These are phyloP conservation scores for Trapa incisa DNA, from an alignment of 345 rosid species.

Conservation along the genomic window DNA sequence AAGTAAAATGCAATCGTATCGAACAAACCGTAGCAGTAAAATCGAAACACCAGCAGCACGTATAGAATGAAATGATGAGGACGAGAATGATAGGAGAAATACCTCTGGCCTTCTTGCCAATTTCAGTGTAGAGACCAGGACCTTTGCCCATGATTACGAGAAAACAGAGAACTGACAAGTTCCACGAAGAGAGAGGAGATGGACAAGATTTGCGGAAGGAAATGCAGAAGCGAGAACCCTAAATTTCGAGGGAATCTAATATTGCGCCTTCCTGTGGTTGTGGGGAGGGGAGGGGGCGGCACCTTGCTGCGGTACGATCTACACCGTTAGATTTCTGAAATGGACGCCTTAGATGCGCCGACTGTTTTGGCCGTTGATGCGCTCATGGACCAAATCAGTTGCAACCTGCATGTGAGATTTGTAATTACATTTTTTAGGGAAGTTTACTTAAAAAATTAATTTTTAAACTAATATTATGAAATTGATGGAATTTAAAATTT, in stretches of 20 bases:
- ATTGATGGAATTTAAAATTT: too few relatives aligned
- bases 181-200: background rate
- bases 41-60: background rate
- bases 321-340: background rate
- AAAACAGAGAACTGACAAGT: background rate
- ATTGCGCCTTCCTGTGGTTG: background rate
- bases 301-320: background rate
- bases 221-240: background rate
- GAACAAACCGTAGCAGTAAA: background rate
- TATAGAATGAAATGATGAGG: background rate
- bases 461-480: too few relatives aligned
- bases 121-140: constrained; percentile 86
- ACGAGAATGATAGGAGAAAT: background rate
- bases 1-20: background rate
- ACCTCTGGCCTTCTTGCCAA: constrained; percentile 97
- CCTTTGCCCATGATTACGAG: constrained; percentile 62
- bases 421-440: too few relatives aligned
- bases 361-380: constrained; percentile 4
- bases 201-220: background rate
- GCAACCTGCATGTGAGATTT: too few relatives aligned
- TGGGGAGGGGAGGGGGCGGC: background rate
- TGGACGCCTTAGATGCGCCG: constrained; percentile 4
- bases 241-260: background rate
- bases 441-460: too few relatives aligned
- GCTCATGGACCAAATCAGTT: background rate